Evolutionary conservation across 2,329 filamentous ascomycete species (phyloP), one percentile per base, ranked within the genome.

Genomic region (Hypoxylon rubiginosum): DNA sequence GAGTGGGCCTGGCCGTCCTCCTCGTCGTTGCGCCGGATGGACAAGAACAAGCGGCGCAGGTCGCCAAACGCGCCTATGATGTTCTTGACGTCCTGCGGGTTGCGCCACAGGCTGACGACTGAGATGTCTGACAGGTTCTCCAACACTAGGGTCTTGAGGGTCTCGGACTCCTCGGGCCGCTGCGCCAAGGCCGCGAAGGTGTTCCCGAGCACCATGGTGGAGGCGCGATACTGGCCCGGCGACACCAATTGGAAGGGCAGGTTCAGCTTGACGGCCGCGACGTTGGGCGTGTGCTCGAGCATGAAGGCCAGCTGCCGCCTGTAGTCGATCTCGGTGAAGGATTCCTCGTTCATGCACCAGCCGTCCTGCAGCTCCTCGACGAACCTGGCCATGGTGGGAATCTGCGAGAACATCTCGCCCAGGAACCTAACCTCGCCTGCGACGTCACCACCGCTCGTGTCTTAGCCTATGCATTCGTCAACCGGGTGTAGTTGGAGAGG

Each of bases 121-220:
- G 83, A 80, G 8, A 80, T 78, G 64, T 86, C 84, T 6, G 81
- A 82, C 53, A 86, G 75, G 54, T 85, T 84, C 64, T 86, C 84
- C 2, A 87, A 67, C 0, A 86, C 83, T 41, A 87, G 73, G 0
- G 81, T 81, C 67, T 81, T 79, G 3, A 87, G 77, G 2, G 73
- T 60, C 32, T 76, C 75, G 8, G 81, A 81, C 58, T 84, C 83
- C 59, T 84, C 80, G 1, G 80, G 78, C 6, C 85, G 79, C 30
- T 77, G 74, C 2, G 81, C 81, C 54, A 86, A 76, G 3, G 82
- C 83, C 65, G 84, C 83, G 62, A 87, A 76, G 3, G 82, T 84
- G 60, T 85, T 86, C 55, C 83, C 84, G 15, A 87, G 75, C n/a
- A 86, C 81, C 68, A 84, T 80, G 9, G 84, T 86, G 17, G 83